Evolutionary conservation across 2,329 filamentous ascomycete genomes (phyloP), one percentile per base, ranked within the genome.

Genomic region (Juglanconis oblonga): DNA sequence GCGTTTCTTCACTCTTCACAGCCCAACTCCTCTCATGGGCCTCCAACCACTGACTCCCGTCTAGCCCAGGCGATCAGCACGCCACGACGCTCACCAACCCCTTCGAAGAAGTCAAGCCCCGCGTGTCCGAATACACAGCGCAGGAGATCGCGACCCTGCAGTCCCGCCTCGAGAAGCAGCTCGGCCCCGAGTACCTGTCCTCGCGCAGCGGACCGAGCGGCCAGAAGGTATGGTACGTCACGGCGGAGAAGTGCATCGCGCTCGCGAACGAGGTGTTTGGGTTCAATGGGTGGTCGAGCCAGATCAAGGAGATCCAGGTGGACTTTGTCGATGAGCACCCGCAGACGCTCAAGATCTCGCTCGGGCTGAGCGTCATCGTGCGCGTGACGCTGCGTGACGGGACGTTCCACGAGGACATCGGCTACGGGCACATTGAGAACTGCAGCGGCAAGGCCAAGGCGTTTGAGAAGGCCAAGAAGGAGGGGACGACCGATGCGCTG

Each of bases 391-490:
- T 99, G 57, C 89, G 88, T 64, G 94, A 98, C 75, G 95, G 95
- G 51, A 95, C 94, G n/a, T 98, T 87, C 71, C 95, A 98, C 72
- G 95, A 99, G 82, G 95, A 99, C 71, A 89, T 98, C 64, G 95
- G 95, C 33, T 99, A 99, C 70, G 95, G 95, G 7, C 91, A 95
- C 66, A 96, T 96, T 67, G 94, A 98, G 74, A 99, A 99, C 70
- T 92, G 89, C 73, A 96, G 94, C 75, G 90, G 91, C 58, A 99
- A 99, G 77, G 94, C 93, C 3, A 89, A 91, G 55, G 95, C 94
- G 0, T 99, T 98, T 69, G 95, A 99, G 73, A 99, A 99, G 76
- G 93, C 95, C 1, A 99, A 98, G 79, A 99, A 99, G 73, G 93
- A 98, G 77, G 96, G 92, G 7, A 96, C 92, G 3, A 98, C 96